phyloP scores from a whole-genome alignment of 2,329 filamentous ascomycete species.

The Scedosporium boydii region DNA sequence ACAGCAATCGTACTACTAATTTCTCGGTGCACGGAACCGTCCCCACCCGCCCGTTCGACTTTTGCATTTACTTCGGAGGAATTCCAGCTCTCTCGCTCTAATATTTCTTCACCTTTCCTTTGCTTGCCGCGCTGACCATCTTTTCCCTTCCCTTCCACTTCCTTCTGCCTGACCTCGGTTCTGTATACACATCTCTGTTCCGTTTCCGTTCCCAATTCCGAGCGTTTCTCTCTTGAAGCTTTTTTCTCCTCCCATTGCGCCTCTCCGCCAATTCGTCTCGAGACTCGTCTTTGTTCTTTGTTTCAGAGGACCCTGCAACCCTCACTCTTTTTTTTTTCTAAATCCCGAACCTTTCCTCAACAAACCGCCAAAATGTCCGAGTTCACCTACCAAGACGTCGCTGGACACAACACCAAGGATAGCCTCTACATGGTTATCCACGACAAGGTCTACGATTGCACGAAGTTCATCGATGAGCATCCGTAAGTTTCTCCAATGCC shows the following conservation, averaged over 20 bases:
- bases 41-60: constrained; percentile 7
- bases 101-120: constrained; percentile 2
- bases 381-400: constrained; percentile 72
- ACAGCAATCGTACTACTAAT: neutral
- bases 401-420: constrained; percentile 85
- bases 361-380: constrained; percentile 28
- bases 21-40: constrained; percentile 3
- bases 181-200: neutral
- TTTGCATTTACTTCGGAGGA: constrained; percentile 2
- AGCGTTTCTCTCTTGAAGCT: constrained; percentile 6
- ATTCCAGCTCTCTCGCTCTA: constrained; percentile 3
- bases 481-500: constrained; percentile 64
- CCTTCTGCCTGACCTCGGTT: neutral
- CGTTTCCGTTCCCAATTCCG: constrained; percentile 8
- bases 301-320: neutral
- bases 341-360: constrained; percentile 4
- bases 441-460: constrained; percentile 90
- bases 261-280: neutral
- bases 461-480: constrained; percentile 93
- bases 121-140: neutral
- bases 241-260: neutral
- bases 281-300: neutral
- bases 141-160: neutral
- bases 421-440: constrained; percentile 87
- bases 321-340: too few species aligned